Conservation (phyloP, 2,329 filamentous ascomycete genomes). For the Simplicillium aogashimaense region DNA sequence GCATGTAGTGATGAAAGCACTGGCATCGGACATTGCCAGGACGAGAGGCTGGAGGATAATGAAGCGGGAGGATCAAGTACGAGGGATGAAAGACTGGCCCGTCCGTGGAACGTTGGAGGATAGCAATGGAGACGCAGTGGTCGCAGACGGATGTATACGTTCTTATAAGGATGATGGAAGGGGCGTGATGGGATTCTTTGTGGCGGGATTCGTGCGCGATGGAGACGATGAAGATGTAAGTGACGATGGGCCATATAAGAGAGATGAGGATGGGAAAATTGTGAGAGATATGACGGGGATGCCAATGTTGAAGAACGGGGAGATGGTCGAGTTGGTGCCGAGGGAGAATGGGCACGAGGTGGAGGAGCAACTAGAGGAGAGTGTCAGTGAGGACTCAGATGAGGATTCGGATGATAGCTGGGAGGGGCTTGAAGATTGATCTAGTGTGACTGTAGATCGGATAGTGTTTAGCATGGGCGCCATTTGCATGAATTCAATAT, state of each 20-base stretch:
- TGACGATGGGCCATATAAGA: conserved; percentile 38
- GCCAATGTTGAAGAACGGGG: conserved; percentile 26
- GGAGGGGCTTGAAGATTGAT: neutral
- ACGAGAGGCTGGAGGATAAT: conserved; percentile 70
- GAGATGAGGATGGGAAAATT: conserved; percentile 45
- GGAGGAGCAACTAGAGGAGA: conserved; percentile 21
- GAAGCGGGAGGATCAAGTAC: conserved; percentile 59
- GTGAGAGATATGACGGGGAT: conserved; percentile 29
- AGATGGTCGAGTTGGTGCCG: conserved; percentile 14
- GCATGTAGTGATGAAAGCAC: conserved; percentile 62
- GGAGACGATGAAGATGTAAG: conserved; percentile 8
- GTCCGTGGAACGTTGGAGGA: conserved; percentile 49
- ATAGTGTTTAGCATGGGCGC: too few species aligned
- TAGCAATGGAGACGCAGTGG: conserved; percentile 34
- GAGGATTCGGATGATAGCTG: conserved; percentile 9
- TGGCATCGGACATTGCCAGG: conserved; percentile 57
- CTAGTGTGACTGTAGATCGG: too few species aligned
- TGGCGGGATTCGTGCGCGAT: conserved; percentile 65
- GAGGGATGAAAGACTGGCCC: conserved; percentile 67
- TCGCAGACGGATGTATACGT: conserved; percentile 69
- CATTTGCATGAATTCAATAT: too few species aligned
- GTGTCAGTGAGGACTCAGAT: conserved; percentile 15
- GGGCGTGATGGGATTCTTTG: conserved; percentile 92
- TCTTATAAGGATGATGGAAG: conserved; percentile 72
- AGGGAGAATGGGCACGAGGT: conserved; percentile 10